Conservation (phyloP, 306 rosid genomes). For the Mimosa bimucronata region DNA sequence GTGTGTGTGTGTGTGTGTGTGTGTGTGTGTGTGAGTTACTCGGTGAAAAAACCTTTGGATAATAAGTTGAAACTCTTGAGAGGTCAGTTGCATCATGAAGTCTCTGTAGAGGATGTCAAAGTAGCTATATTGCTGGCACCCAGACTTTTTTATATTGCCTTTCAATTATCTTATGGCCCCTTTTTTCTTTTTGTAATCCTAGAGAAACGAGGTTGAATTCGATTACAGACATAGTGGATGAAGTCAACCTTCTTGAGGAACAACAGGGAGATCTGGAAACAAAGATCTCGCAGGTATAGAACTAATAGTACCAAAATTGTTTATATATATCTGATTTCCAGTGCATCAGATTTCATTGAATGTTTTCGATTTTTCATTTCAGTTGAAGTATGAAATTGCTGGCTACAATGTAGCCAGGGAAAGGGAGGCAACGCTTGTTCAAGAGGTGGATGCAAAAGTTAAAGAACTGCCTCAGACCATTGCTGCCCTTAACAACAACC, state of each 20-base stretch:
- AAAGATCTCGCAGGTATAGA: slow-evolving; percentile 63
- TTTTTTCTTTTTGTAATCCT: slow-evolving; percentile 7
- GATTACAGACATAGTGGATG: slow-evolving; percentile 55
- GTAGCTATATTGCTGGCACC: not conserved
- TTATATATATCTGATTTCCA: not conserved
- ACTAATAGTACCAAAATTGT: not conserved
- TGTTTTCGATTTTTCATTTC: slow-evolving; percentile 32
- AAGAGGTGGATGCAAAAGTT: slow-evolving; percentile 72
- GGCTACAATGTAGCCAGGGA: slow-evolving; percentile 65
- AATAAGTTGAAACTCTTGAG: not conserved
- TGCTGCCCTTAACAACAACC: slow-evolving; percentile 68
- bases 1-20: no score
- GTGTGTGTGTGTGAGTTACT: not conserved
- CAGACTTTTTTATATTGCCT: slow-evolving; percentile 4
- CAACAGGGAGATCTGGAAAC: slow-evolving; percentile 52
- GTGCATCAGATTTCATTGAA: not conserved
- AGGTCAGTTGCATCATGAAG: slow-evolving; percentile 2
- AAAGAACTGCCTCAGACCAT: slow-evolving; percentile 73
- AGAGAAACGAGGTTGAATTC: slow-evolving; percentile 64
- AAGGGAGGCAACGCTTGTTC: slow-evolving; percentile 71
- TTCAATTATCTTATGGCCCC: not conserved
- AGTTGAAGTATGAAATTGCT: slow-evolving; percentile 71
- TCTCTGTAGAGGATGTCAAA: not conserved
- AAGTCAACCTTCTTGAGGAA: slow-evolving; percentile 56
- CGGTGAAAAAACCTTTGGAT: not conserved